phyloP scores from a whole-genome alignment of 305 asterid genomes.

The Vinca major region DNA sequence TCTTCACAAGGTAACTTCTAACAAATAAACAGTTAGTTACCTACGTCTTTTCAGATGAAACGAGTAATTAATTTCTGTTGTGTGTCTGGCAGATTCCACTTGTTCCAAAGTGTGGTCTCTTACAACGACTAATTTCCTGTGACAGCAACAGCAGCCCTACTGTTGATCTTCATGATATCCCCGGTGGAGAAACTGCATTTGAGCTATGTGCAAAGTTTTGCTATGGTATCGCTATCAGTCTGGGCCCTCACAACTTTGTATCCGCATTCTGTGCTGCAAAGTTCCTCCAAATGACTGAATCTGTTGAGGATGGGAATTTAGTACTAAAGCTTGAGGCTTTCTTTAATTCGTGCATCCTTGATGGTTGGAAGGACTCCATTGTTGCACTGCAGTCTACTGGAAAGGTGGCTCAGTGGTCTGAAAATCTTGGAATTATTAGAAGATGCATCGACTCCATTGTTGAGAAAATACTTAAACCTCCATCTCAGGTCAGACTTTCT shows the following conservation, averaged over 20 bases:
- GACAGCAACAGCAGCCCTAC: conserved; percentile 26
- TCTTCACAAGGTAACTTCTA: conserved; percentile 58
- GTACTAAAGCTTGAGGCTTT: too few relatives aligned
- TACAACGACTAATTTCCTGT: conserved; percentile 35
- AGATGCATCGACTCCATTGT: conserved; percentile 66
- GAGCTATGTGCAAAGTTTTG: conserved; percentile 77
- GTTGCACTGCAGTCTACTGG: neutral
- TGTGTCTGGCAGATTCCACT: conserved; percentile 31
- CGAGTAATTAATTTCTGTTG: neutral
- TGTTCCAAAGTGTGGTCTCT: conserved; percentile 57
- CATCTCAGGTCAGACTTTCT: conserved; percentile 13
- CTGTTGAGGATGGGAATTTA: conserved; percentile 9
- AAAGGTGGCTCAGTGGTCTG: conserved; percentile 49
- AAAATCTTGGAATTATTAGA: conserved; percentile 53
- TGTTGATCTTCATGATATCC: conserved; percentile 50
- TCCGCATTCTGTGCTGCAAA: conserved; percentile 58
- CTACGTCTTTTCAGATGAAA: too few relatives aligned
- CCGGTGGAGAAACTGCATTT: conserved; percentile 72
- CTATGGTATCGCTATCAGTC: conserved; percentile 21
- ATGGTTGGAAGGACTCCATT: too few relatives aligned
- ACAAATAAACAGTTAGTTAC: too few relatives aligned
- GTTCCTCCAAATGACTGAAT: conserved; percentile 31
- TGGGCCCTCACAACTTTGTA: conserved; percentile 61
- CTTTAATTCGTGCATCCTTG: too few relatives aligned
- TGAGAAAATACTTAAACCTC: conserved; percentile 62